phyloP scores from a whole-genome alignment of 2,329 filamentous ascomycete genomes.

The Hymenoscyphus occultus region DNA sequence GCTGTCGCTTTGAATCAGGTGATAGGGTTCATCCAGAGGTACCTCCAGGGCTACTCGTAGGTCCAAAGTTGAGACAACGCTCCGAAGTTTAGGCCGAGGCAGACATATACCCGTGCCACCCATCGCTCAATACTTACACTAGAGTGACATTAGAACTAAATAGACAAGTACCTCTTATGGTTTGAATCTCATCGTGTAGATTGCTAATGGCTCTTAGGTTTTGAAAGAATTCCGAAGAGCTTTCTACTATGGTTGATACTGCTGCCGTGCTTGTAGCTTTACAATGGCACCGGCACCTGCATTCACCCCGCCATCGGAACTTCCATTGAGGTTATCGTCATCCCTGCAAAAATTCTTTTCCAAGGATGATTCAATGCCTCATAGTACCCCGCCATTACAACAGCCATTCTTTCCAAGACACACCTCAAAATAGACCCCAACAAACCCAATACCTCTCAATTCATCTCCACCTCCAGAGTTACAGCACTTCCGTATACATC shows the following conservation, averaged over 20 bases:
- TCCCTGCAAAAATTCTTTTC: slow-evolving; percentile 6
- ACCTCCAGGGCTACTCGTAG: no score
- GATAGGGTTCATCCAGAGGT: not conserved
- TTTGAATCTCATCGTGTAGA: no score
- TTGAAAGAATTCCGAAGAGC: no score
- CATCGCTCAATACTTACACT: no score
- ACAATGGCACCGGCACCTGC: no score
- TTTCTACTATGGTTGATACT: no score
- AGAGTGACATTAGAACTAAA: no score
- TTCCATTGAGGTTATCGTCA: not conserved
- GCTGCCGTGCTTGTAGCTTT: no score
- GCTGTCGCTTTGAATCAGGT: not conserved
- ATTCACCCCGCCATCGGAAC: not conserved
- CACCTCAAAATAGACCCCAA: not conserved
- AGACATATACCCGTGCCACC: no score
- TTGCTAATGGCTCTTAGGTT: no score
- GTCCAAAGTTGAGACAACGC: not conserved
- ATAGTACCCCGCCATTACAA: not conserved
- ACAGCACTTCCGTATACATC: slow-evolving; percentile 14
- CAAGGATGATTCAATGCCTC: not conserved
- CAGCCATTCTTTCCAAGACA: not conserved
- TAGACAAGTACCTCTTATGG: not conserved
- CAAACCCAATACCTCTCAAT: slow-evolving; percentile 1
- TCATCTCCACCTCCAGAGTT: not conserved
- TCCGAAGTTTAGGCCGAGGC: not conserved